phyloP scores from a whole-genome alignment of 345 rosid genomes.

The Lumnitzera racemosa region DNA sequence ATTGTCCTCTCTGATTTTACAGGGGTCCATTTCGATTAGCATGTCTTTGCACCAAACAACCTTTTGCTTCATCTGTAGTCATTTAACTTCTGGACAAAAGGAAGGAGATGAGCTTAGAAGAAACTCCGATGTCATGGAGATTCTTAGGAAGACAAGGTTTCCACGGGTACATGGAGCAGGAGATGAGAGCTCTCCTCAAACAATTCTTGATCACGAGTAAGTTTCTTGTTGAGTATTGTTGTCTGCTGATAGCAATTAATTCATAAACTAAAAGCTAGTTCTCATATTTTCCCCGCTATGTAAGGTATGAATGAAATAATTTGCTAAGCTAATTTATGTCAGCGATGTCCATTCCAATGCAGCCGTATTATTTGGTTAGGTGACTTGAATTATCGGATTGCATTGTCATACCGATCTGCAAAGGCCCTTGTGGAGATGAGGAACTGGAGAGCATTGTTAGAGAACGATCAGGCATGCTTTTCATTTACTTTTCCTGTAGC shows the following conservation, averaged over 20 bases:
- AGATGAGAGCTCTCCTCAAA: conserved; percentile 74
- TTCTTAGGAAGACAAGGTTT: conserved; percentile 89
- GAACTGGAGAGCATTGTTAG: conserved; percentile 83
- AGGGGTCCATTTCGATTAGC: conserved; percentile 98
- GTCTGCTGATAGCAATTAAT: neutral
- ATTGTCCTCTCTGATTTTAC: conserved; percentile 23
- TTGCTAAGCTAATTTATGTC: too few relatives aligned
- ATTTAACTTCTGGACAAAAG: conserved; percentile 95
- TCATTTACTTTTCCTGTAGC: neutral
- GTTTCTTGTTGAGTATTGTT: neutral
- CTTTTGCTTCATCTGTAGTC: conserved; percentile 97
- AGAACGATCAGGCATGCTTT: conserved; percentile 84
- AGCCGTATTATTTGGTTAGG: conserved; percentile 97
- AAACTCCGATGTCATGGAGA: conserved; percentile 96
- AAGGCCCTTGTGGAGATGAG: conserved; percentile 98
- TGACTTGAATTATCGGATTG: conserved; percentile 92
- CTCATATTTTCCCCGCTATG: neutral
- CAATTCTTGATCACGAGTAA: conserved; percentile 85
- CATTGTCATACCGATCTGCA: conserved; percentile 73
- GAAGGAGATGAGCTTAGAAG: conserved; percentile 92
- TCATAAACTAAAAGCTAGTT: neutral
- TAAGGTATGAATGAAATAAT: neutral
- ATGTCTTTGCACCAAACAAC: conserved; percentile 90
- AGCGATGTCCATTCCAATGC: conserved; percentile 12
- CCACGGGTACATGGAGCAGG: conserved; percentile 60